Conservation (phyloP, 2,329 filamentous ascomycete genomes). For the Sphaerulina vaccinii region DNA sequence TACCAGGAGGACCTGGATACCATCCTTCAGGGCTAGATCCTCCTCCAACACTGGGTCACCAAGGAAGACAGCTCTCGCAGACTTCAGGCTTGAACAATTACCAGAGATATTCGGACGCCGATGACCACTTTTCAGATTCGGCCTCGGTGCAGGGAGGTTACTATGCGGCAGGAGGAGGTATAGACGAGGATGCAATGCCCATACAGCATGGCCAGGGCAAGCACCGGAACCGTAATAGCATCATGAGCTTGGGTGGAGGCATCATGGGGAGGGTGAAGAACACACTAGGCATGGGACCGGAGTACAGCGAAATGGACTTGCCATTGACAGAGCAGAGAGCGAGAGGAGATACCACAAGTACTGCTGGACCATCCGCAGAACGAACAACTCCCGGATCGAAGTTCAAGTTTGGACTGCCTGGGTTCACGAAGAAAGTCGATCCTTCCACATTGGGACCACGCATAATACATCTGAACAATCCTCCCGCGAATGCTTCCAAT, state of each 20-base stretch:
- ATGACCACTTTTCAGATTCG: slow-evolving; percentile 73
- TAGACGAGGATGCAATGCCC: slow-evolving; percentile 56
- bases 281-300: slow-evolving; percentile 78
- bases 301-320: slow-evolving; percentile 97
- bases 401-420: slow-evolving; percentile 87
- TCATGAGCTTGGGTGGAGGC: slow-evolving; percentile 81
- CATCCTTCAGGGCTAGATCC: slow-evolving; percentile 36
- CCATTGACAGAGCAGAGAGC: slow-evolving; percentile 78
- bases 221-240: slow-evolving; percentile 73
- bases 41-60: slow-evolving; percentile 41
- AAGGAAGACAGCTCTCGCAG: slow-evolving; percentile 61
- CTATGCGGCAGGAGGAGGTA: slow-evolving; percentile 66
- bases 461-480: slow-evolving; percentile 94
- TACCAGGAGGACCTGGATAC: slow-evolving; percentile 46
- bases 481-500: slow-evolving; percentile 81
- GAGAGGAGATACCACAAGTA: slow-evolving; percentile 17
- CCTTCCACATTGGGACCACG: slow-evolving; percentile 87
- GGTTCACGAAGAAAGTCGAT: slow-evolving; percentile 71
- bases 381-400: slow-evolving; percentile 66
- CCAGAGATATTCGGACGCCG: slow-evolving; percentile 84
- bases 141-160: slow-evolving; percentile 52
- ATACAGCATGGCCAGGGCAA: slow-evolving; percentile 51
- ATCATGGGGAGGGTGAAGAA: slow-evolving; percentile 85
- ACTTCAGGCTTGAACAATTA: slow-evolving; percentile 84
- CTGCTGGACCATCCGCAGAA: slow-evolving; percentile 27